Conservation (phyloP, 2,329 filamentous ascomycete genomes). For the Aureobasidium namibiae region DNA sequence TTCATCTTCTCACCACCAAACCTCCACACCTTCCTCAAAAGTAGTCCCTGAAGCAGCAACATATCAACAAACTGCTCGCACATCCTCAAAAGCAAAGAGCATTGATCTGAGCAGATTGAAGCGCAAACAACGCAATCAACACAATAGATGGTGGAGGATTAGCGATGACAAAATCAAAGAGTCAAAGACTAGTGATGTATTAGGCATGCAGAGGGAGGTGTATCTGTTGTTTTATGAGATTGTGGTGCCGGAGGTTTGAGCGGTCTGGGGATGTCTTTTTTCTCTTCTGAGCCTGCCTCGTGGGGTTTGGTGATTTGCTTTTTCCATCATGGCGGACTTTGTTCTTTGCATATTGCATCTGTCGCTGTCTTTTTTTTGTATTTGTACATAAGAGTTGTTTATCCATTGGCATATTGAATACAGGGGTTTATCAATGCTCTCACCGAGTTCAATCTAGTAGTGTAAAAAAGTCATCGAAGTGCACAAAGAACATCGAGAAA, state of each 20-base stretch:
- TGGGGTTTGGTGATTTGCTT: too few relatives aligned
- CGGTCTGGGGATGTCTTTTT: neutral
- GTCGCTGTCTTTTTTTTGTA: neutral
- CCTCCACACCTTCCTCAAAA: neutral
- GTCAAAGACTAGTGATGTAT: conserved; percentile 80
- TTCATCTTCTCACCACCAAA: too few relatives aligned
- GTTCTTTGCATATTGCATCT: neutral
- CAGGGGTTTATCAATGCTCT: too few relatives aligned
- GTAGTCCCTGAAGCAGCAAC: neutral
- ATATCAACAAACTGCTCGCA: neutral
- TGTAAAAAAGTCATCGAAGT: too few relatives aligned
- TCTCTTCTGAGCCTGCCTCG: neutral
- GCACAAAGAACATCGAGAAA: too few relatives aligned
- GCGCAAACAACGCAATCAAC: conserved; percentile 41
- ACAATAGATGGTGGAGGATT: conserved; percentile 91
- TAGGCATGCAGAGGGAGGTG: conserved; percentile 91
- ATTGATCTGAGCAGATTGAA: conserved; percentile 1
- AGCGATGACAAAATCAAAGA: conserved; percentile 96
- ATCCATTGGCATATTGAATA: too few relatives aligned
- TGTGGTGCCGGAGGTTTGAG: conserved; percentile 34
- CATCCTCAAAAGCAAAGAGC: neutral
- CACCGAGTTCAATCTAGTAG: too few relatives aligned
- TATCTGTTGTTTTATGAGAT: conserved; percentile 95
- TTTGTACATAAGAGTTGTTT: neutral
- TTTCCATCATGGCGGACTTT: neutral